Base-by-base conservation (phyloP, 805 yeast species). In the Wickerhamiella parazyma region DNA sequence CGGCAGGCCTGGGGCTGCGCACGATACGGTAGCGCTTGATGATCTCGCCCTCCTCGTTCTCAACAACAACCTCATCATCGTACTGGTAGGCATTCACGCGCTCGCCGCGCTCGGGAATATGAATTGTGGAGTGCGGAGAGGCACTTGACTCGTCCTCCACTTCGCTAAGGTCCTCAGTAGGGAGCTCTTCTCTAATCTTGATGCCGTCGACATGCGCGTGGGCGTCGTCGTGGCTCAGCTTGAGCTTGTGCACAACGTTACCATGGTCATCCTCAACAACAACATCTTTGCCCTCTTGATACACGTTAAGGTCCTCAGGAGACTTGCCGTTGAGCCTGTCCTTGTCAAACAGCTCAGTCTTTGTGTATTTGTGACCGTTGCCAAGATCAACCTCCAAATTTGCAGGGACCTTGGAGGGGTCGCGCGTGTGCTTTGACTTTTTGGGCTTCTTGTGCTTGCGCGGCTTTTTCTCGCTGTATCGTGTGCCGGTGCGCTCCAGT, bases 21-120 rank as follows among this genome's bases (percentile, higher is more conserved):
- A 40, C 18, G 42, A 87, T 77, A 53, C 67, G 72, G 62, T 86
- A 89, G 42, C 94, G 70, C 55, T 95, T 76, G 37, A 91, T 67
- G 45, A 91, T 75, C 53, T 89, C 97, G 50, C 97, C 98, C 10
- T 87, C 94, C 36, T 75, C 83, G 55, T 86, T 82, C 60, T 89
- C 98, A 45, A 91, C 79, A 46, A 85, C 70, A 44, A 91, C 72
- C 47, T 76, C 68, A 54, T 84, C 77, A 56, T 79, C 91, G 33
- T 83, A 68, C 60, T 80, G 81, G 60, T 78, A 89, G 1, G 95
- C 97, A 61, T 38, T 47, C 6, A 53, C 54, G 1, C 41, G 51
- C 18, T 41, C 45, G 22, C 54, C 52, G 4, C 41, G 16, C 12
- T 31, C 40, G 8, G 51, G 52, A 14, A 42, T 10, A 7, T 42